Evolutionary conservation across 306 rosid genomes (phyloP), one percentile per base, ranked within the genome.

Genomic region (Vigna hirtella): DNA sequence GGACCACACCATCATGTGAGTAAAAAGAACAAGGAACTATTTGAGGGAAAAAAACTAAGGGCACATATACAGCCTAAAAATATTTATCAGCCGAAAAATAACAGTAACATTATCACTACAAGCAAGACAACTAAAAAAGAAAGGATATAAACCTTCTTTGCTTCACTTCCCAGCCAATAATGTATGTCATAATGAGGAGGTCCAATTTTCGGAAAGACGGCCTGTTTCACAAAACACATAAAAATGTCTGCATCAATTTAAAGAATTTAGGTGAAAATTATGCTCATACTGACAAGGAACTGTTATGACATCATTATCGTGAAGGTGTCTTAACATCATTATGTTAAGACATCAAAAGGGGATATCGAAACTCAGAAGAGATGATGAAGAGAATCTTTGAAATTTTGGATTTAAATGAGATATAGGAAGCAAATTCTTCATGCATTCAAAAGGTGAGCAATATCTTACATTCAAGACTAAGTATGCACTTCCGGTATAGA

Each of bases 401-500:
- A 74, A 66, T 12, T 69, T 30, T 45, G 20, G 53, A 55, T 16
- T 47, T 17, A 36, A 30, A 5, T 68, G 74, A 70, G 59, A 71
- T 74, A 62, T 24, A 52, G 9, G 13, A 45, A 24, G 57, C 43
- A 53, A 73, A 51, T 62, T 45, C 49, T 52, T 66, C 57, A 30
- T 10, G 45, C 17, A 20, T 65, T 81, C 48, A 47, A 71, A 74
- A 80, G 73, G 77, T 66, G 51, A 76, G 42, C 9, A 73, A 47
- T 75, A 20, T 61, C 98, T 88, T 91, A 94, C 97, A 81, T 91
- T 85, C 86, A 94, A 81, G 85, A 94, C 74, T 80, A 94, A 17
- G 80, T 94, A 94, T 40, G 98, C 87, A 82, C 91, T 90, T 82
- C 98, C 97, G 71, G 89, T 83, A 79, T 90, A 90, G 89, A 94